These are phyloP conservation scores for Calycina herbarum DNA, from an alignment of 2,329 filamentous ascomycete species.

Conservation along the genomic window DNA sequence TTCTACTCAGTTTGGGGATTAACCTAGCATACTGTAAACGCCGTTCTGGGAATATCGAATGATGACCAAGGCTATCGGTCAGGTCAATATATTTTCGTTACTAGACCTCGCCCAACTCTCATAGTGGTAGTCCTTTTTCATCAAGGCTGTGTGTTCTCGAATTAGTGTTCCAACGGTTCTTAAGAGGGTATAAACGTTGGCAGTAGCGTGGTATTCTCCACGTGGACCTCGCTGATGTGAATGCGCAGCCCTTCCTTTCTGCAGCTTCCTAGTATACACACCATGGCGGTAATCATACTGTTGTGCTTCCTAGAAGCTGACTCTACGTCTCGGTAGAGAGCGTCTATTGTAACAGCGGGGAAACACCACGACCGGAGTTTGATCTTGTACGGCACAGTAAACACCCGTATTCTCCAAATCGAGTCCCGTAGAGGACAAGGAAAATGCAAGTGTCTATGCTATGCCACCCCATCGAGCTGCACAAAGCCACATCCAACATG, in stretches of 20 bases:
- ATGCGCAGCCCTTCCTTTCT: slow-evolving; percentile 9
- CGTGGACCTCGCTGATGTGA: not conserved
- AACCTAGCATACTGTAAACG: not conserved
- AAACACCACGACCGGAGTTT: not conserved
- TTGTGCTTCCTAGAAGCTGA: not conserved
- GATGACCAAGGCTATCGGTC: not conserved
- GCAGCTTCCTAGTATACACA: slow-evolving; percentile 6
- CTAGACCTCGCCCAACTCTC: not conserved
- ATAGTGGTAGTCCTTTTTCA: slow-evolving; percentile 1
- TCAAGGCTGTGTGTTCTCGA: slow-evolving; percentile 1
- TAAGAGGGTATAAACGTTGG: not conserved
- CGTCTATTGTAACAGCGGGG: slow-evolving; percentile 7
- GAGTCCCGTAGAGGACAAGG: not conserved
- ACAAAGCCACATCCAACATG: slow-evolving; percentile 3
- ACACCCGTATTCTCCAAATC: not conserved
- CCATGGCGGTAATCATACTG: not conserved
- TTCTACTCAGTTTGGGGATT: slow-evolving; percentile 5
- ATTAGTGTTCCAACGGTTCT: not conserved
- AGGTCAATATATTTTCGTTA: not conserved
- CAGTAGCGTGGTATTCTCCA: not conserved
- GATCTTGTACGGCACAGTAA: not conserved
- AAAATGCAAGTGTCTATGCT: not conserved
- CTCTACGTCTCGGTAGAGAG: slow-evolving; percentile 5
- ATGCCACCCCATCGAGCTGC: slow-evolving; percentile 9
- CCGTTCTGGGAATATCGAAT: not conserved